Conservation (phyloP, 1,284 basidiomycete species). For the Uromyces viciae-fabae region DNA sequence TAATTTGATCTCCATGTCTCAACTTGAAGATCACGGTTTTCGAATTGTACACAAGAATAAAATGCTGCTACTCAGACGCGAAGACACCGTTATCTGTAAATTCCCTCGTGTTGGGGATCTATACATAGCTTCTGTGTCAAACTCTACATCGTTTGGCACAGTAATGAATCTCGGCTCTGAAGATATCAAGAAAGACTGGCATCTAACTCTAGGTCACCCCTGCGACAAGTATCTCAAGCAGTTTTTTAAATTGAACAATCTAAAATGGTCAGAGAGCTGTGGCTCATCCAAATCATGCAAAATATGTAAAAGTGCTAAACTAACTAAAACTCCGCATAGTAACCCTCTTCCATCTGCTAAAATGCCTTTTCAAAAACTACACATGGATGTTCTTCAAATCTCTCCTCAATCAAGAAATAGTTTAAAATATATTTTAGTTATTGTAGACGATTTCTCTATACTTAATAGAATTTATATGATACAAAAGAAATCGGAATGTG, state of each 20-base stretch:
- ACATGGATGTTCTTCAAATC: background rate
- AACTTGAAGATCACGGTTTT: background rate
- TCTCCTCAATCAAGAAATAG: background rate
- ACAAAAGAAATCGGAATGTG: background rate
- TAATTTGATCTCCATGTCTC: background rate
- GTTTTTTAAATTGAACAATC: background rate
- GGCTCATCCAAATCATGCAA: background rate
- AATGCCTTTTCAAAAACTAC: background rate
- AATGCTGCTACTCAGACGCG: background rate
- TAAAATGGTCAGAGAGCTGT: background rate
- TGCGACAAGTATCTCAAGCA: background rate
- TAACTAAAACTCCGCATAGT: background rate
- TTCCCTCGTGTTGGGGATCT: background rate
- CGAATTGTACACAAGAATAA: background rate
- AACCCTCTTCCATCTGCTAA: background rate
- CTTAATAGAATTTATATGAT: constrained; percentile 2
- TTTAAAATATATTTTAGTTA: background rate
- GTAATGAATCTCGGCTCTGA: no score
- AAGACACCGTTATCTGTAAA: background rate
- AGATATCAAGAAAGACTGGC: background rate
- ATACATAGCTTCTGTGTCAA: background rate
- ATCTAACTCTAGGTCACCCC: background rate
- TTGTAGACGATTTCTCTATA: constrained; percentile 18
- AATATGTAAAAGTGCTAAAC: background rate
- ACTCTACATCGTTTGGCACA: no score